A percentile compares a stretch with the other conserved stretches of the same genome.
phyloP scores from a whole-genome alignment of 495 filamentous ascomycete species.

The Evansstolkia leycettana region DNA sequence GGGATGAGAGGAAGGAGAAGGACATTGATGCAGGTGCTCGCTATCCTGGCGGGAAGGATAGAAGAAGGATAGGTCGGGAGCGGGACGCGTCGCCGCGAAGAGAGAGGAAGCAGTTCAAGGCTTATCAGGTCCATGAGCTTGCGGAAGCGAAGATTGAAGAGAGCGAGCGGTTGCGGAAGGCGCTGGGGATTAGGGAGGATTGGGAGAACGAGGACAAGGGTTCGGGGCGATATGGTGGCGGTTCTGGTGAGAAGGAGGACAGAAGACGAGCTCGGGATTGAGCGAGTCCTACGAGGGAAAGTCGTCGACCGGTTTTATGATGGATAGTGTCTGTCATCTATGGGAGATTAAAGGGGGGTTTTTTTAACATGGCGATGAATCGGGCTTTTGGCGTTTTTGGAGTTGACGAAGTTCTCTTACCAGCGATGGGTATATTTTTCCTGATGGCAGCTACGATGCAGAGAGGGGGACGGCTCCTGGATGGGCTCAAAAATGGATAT shows the following conservation, averaged over 20 bases:
- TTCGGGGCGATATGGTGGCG: constrained; percentile 42
- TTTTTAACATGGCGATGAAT: not conserved
- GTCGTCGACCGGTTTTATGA: too few relatives aligned
- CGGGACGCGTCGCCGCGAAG: constrained; percentile 1
- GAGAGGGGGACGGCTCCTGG: too few relatives aligned
- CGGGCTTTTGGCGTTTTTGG: constrained; percentile 4
- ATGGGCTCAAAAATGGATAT: too few relatives aligned
- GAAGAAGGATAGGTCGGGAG: constrained; percentile 1
- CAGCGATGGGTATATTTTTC: too few relatives aligned
- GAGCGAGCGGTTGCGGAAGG: constrained; percentile 77
- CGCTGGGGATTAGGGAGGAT: constrained; percentile 78
- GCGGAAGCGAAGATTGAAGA: constrained; percentile 95
- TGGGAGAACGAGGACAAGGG: constrained; percentile 81
- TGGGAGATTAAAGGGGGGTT: not conserved
- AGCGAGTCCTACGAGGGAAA: too few relatives aligned
- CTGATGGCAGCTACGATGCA: too few relatives aligned
- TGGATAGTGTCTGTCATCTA: too few relatives aligned
- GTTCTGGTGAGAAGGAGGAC: constrained; percentile 19
- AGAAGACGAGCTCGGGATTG: not conserved
- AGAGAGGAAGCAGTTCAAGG: constrained; percentile 53
- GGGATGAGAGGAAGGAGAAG: constrained; percentile 3
- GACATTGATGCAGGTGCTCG: too few relatives aligned
- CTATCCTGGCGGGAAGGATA: constrained; percentile 4
- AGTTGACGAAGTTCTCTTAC: not conserved
- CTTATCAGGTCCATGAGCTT: constrained; percentile 91